phyloP scores from a whole-genome alignment of 352 stramenopile species.

The Pythium utonaiense region DNA sequence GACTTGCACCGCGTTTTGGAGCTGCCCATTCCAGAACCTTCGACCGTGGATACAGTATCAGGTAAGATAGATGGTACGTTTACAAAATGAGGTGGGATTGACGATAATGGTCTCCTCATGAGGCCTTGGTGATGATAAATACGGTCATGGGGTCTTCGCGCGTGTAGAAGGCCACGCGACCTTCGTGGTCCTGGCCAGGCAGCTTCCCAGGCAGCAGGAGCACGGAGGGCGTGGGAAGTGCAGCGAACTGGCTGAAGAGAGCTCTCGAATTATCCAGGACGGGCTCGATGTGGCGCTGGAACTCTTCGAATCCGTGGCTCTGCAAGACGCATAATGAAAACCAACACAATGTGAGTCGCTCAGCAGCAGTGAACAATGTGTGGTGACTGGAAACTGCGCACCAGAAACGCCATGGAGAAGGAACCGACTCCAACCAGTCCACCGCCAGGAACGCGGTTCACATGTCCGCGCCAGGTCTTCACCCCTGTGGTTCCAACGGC shows the following conservation, averaged over 20 bases:
- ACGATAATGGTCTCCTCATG: not conserved
- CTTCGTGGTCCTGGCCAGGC: conserved; percentile 19
- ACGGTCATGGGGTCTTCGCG: conserved; percentile 66
- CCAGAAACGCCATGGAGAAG: conserved; percentile 63
- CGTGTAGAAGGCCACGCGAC: conserved; percentile 48
- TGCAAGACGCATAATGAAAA: conserved; percentile 19
- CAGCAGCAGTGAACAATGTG: not conserved
- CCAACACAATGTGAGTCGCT: not conserved
- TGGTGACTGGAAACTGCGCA: conserved; percentile 12
- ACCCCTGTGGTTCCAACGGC: conserved; percentile 26
- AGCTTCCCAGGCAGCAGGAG: conserved; percentile 68
- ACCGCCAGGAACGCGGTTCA: conserved; percentile 67
- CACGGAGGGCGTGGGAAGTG: conserved; percentile 55
- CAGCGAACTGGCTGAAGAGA: conserved; percentile 48
- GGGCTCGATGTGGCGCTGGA: conserved; percentile 58
- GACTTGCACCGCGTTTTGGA: conserved; percentile 9
- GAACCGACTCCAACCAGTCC: conserved; percentile 56
- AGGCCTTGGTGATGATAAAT: conserved; percentile 37
- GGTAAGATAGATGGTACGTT: not conserved
- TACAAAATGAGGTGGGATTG: conserved; percentile 7
- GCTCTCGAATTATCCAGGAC: conserved; percentile 53
- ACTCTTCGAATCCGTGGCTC: conserved; percentile 75
- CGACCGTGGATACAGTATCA: conserved; percentile 5
- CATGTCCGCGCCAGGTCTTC: conserved; percentile 60
- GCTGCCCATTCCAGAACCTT: conserved; percentile 23